phyloP scores from a whole-genome alignment of 139 green algal species.

The Ulvella scutata region DNA sequence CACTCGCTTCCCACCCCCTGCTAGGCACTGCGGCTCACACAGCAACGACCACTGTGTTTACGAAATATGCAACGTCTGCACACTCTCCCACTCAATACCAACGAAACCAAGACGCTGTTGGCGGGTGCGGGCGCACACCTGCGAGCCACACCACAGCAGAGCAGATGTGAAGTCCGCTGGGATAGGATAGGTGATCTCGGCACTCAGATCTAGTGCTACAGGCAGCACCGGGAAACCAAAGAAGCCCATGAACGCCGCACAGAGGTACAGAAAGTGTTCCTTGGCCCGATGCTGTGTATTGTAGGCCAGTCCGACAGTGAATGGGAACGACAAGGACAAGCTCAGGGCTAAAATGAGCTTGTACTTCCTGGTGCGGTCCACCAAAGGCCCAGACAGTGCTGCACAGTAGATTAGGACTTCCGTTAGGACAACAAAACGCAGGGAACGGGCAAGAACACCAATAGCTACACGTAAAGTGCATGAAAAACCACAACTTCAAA shows the following conservation, averaged over 20 bases:
- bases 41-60: no score
- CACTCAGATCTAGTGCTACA: background rate
- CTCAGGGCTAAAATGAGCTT: background rate
- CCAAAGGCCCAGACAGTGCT: background rate
- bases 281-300: background rate
- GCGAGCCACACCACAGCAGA: background rate
- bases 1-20: no score
- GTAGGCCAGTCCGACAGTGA: background rate
- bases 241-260: background rate
- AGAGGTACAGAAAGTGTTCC: background rate
- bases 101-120: no score
- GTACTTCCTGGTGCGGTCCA: background rate
- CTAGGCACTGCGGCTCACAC: no score
- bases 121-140: background rate
- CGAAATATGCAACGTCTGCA: no score
- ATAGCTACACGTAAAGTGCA: no score
- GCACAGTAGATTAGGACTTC: no score
- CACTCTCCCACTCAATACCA: no score
- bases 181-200: background rate
- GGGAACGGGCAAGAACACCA: no score
- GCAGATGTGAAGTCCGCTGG: background rate
- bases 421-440: no score
- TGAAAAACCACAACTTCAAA: no score
- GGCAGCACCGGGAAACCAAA: background rate
- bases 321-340: background rate